A percentile compares a stretch with the other conserved stretches of the same genome.
phyloP scores from a whole-genome alignment of 768 basidiomycete species.

The Termitomyces sp. region DNA sequence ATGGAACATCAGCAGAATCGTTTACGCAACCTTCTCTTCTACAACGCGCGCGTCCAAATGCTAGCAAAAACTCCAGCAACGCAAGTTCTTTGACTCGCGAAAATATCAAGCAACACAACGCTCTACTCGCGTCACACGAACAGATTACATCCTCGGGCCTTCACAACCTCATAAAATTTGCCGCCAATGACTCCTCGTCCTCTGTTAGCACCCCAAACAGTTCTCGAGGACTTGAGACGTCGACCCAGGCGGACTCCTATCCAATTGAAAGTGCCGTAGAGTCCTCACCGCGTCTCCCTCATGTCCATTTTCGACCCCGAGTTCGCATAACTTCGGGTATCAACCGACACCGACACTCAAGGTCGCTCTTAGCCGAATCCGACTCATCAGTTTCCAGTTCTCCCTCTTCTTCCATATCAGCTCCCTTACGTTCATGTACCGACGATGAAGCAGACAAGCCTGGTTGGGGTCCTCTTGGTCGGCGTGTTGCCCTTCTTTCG shows the following conservation, averaged over 20 bases:
- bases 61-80: slow-evolving; percentile 4
- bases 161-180: slow-evolving; percentile 3
- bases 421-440: slow-evolving; percentile 60
- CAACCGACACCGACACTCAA: slow-evolving; percentile 39
- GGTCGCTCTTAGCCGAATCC: slow-evolving; percentile 1
- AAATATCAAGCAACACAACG: slow-evolving; percentile 15
- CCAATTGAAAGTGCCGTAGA: slow-evolving; percentile 7
- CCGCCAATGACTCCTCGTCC: slow-evolving; percentile 3
- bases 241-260: slow-evolving; percentile 11
- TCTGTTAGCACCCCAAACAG: slow-evolving; percentile 17
- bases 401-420: slow-evolving; percentile 79
- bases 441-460: slow-evolving; percentile 44
- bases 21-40: not conserved
- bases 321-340: slow-evolving; percentile 77
- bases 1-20: not conserved
- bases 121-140: slow-evolving; percentile 9
- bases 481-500: slow-evolving; percentile 44
- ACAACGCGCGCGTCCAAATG: slow-evolving; percentile 3
- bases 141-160: not conserved
- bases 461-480: slow-evolving; percentile 61
- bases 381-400: slow-evolving; percentile 54
- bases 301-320: slow-evolving; percentile 68
- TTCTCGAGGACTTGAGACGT: slow-evolving; percentile 20
- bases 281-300: slow-evolving; percentile 19
- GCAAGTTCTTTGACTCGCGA: slow-evolving; percentile 15